These are phyloP conservation scores for Themeda triandra DNA, from an alignment of 176 grass and related monocot species.

Conservation along the genomic window DNA sequence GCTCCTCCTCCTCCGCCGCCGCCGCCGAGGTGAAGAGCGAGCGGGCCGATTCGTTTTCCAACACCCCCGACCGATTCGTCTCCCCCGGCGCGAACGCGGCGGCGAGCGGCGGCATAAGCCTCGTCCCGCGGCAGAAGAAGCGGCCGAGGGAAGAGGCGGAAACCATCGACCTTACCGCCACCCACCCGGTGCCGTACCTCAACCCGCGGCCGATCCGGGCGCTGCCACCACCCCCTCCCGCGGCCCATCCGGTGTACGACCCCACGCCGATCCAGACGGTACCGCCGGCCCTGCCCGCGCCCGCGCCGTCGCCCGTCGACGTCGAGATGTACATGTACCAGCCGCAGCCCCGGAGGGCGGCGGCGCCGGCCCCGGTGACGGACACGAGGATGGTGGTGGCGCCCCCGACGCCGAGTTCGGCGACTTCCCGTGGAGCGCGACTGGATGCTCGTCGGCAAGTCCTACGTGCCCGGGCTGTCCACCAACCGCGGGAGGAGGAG, in stretches of 20 bases:
- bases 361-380: constrained; percentile 24
- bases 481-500: constrained; percentile 60
- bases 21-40: neutral
- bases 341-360: neutral
- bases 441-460: constrained; percentile 72
- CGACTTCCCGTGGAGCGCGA: constrained; percentile 68
- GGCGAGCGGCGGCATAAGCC: constrained; percentile 3
- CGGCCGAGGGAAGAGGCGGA: constrained; percentile 9
- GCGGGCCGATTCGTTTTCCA: neutral
- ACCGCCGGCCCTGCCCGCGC: constrained; percentile 8
- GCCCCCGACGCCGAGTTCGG: constrained; percentile 60
- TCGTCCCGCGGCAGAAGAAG: constrained; percentile 35
- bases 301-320: constrained; percentile 15
- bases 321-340: neutral
- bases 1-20: neutral
- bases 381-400: constrained; percentile 38
- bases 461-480: constrained; percentile 66
- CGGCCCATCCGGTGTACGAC: too few species aligned
- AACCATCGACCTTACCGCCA: constrained; percentile 25
- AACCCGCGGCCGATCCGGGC: constrained; percentile 68
- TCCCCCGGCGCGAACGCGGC: neutral
- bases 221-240: too few species aligned
- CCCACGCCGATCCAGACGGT: neutral
- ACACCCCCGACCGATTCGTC: neutral
- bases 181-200: constrained; percentile 59